A percentile compares a stretch with the other conserved stretches of the same genome.
Conservation (phyloP, 768 basidiomycete species). For the Hydnum rufescens region DNA sequence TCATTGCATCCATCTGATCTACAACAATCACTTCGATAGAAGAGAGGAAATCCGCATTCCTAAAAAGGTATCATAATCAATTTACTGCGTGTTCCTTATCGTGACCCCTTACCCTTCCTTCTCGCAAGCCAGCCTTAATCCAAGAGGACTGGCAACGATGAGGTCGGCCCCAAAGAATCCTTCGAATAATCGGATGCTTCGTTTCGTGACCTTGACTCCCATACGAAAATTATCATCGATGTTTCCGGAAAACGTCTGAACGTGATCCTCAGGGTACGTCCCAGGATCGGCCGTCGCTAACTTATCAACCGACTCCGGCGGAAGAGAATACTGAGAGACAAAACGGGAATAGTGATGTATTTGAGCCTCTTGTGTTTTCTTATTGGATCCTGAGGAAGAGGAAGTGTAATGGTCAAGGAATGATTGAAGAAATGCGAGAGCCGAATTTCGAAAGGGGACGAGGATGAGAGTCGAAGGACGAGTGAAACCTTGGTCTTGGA, state of each 20-base stretch:
- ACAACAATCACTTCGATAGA: slow-evolving; percentile 83
- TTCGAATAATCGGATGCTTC: slow-evolving; percentile 77
- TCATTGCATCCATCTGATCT: slow-evolving; percentile 80
- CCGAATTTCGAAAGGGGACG: slow-evolving; percentile 82
- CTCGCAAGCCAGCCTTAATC: slow-evolving; percentile 76
- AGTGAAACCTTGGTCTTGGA: slow-evolving; percentile 92
- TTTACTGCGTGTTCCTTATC: background rate
- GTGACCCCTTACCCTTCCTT: slow-evolving; percentile 58
- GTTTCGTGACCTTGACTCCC: slow-evolving; percentile 81
- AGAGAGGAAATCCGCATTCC: slow-evolving; percentile 76
- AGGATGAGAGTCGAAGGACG: slow-evolving; percentile 85
- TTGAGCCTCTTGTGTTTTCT: slow-evolving; percentile 22
- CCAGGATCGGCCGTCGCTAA: slow-evolving; percentile 51
- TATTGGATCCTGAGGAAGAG: slow-evolving; percentile 13
- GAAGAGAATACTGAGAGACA: slow-evolving; percentile 60
- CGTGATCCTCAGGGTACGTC: slow-evolving; percentile 70
- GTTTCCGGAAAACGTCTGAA: slow-evolving; percentile 91
- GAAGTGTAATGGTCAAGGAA: slow-evolving; percentile 54
- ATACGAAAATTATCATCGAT: slow-evolving; percentile 88
- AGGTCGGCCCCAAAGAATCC: slow-evolving; percentile 85
- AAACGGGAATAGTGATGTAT: slow-evolving; percentile 81
- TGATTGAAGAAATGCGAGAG: slow-evolving; percentile 62
- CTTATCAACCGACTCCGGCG: slow-evolving; percentile 62
- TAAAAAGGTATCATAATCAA: slow-evolving; percentile 15
- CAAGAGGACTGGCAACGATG: slow-evolving; percentile 84